Conservation (phyloP, 805 yeast species). For the Suhomyces sp. region DNA sequence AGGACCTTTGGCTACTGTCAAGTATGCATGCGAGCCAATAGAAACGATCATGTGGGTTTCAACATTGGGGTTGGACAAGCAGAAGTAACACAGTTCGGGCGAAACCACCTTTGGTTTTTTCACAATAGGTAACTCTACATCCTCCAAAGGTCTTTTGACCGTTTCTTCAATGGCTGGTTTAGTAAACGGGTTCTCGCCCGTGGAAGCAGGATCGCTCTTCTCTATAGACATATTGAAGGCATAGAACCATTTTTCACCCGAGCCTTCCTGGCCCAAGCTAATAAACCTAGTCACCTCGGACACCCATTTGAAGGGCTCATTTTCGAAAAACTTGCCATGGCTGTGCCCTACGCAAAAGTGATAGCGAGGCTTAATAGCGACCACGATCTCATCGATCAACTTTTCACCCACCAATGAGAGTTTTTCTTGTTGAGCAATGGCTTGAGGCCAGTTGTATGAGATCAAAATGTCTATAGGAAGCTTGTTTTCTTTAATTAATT, state of each 20-base stretch:
- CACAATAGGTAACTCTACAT: slow-evolving; percentile 4
- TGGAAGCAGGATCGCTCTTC: slow-evolving; percentile 5
- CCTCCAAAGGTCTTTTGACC: slow-evolving; percentile 12
- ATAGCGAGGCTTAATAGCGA: slow-evolving; percentile 54
- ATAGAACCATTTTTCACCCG: slow-evolving; percentile 64
- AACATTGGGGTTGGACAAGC: slow-evolving; percentile 73
- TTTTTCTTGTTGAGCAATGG: slow-evolving; percentile 44
- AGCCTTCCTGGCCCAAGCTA: slow-evolving; percentile 58
- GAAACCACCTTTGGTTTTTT: slow-evolving; percentile 42
- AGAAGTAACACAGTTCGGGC: slow-evolving; percentile 73
- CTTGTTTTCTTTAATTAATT: slow-evolving; percentile 9
- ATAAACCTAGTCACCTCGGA: slow-evolving; percentile 55
- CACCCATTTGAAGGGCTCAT: slow-evolving; percentile 58
- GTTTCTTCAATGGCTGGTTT: slow-evolving; percentile 1
- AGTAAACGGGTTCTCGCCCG: slow-evolving; percentile 26
- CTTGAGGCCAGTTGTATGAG: slow-evolving; percentile 58
- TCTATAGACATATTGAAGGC: slow-evolving; percentile 48
- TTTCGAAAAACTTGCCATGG: slow-evolving; percentile 49
- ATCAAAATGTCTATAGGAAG: slow-evolving; percentile 49
- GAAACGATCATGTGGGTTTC: slow-evolving; percentile 80
- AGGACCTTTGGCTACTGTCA: slow-evolving; percentile 87
- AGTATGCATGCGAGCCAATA: slow-evolving; percentile 61
- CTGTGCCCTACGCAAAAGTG: slow-evolving; percentile 59
- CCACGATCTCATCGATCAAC: slow-evolving; percentile 45
- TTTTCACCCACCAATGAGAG: slow-evolving; percentile 43